These are phyloP conservation scores for Candida vartiovaarae DNA, from an alignment of 805 yeast genomes.

Conservation along the genomic window DNA sequence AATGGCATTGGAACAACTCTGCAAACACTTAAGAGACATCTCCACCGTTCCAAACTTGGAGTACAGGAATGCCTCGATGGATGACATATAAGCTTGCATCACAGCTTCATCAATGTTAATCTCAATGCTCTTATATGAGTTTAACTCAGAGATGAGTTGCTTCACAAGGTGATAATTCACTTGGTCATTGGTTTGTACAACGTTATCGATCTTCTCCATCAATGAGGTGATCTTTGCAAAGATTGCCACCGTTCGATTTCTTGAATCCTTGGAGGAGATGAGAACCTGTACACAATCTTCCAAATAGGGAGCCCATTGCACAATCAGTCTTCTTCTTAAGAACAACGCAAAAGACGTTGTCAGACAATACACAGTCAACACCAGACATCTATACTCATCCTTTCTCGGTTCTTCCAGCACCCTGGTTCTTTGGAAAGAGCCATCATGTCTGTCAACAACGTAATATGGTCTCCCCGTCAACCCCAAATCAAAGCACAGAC, in stretches of 20 bases:
- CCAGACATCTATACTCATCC: slow-evolving; percentile 42
- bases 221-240: slow-evolving; percentile 53
- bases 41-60: slow-evolving; percentile 15
- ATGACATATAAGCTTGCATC: slow-evolving; percentile 15
- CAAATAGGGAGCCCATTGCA: slow-evolving; percentile 55
- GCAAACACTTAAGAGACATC: slow-evolving; percentile 16
- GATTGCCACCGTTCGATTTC: slow-evolving; percentile 40
- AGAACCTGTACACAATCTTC: slow-evolving; percentile 52
- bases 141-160: slow-evolving; percentile 13
- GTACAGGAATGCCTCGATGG: slow-evolving; percentile 22
- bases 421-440: slow-evolving; percentile 34
- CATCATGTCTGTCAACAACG: slow-evolving; percentile 34
- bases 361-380: slow-evolving; percentile 53
- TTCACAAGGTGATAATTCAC: slow-evolving; percentile 13
- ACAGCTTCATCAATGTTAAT: slow-evolving; percentile 9
- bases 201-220: slow-evolving; percentile 45
- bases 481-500: slow-evolving; percentile 72
- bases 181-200: slow-evolving; percentile 11
- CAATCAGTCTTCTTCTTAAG: slow-evolving; percentile 53
- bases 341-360: slow-evolving; percentile 61
- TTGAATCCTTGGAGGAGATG: slow-evolving; percentile 27
- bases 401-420: slow-evolving; percentile 31
- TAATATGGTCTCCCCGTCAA: slow-evolving; percentile 47
- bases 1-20: slow-evolving; percentile 16
- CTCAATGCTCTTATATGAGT: slow-evolving; percentile 3